A percentile compares a stretch with the other conserved stretches of the same genome.
Conservation (phyloP, 108 stramenopile genomes). For the Parmales sp. region DNA sequence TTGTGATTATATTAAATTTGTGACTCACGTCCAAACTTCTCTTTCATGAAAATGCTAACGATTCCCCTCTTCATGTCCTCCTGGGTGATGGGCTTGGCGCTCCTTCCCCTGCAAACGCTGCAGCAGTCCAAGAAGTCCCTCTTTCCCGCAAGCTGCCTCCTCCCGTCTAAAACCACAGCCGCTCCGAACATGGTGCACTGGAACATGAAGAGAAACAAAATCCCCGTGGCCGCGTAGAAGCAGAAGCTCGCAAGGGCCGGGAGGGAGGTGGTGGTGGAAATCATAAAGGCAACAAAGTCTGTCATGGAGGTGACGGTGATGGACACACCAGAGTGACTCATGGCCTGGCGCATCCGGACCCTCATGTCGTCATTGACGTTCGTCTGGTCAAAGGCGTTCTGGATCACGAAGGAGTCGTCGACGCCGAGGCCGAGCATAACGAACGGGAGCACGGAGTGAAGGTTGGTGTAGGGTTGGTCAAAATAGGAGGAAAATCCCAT, state of each 20-base stretch:
- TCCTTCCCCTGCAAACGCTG: conserved; percentile 21
- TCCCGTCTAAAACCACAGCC: conserved; percentile 53
- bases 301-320: conserved; percentile 65
- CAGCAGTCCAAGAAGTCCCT: conserved; percentile 51
- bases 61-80: background rate
- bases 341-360: background rate
- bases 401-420: conserved; percentile 71
- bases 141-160: conserved; percentile 62
- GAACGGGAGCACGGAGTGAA: conserved; percentile 66
- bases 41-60: conserved; percentile 13
- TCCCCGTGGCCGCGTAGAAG: conserved; percentile 52
- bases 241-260: conserved; percentile 68
- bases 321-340: conserved; percentile 48
- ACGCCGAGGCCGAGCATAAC: conserved; percentile 72
- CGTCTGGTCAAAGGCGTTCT: conserved; percentile 20
- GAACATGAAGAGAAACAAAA: conserved; percentile 61
- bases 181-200: conserved; percentile 56
- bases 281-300: conserved; percentile 65
- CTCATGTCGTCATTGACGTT: background rate
- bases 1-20: too few relatives aligned
- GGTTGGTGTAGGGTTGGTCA: conserved; percentile 60
- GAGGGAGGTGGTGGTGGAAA: conserved; percentile 46
- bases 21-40: conserved; percentile 5
- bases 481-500: conserved; percentile 53
- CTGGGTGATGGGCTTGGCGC: background rate